These are phyloP conservation scores for Russula emetica DNA, from an alignment of 768 basidiomycete genomes.

Conservation along the genomic window DNA sequence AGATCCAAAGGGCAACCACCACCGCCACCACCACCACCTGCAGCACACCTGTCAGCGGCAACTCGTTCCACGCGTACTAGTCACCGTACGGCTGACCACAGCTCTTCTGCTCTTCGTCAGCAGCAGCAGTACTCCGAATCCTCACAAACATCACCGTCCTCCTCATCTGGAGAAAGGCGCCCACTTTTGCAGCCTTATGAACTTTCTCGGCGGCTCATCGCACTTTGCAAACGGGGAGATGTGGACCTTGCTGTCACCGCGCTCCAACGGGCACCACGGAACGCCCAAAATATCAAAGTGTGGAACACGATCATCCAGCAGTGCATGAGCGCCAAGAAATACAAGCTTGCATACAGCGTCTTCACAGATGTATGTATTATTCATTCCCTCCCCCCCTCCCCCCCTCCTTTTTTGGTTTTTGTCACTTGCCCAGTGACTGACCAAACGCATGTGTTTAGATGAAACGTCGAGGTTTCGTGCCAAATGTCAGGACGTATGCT, in stretches of 20 bases:
- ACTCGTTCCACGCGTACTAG: not conserved
- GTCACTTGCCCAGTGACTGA: not conserved
- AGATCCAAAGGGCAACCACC: not conserved
- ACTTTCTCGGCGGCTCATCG: constrained; percentile 55
- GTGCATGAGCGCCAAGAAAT: constrained; percentile 52
- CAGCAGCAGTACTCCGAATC: not conserved
- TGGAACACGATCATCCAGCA: constrained; percentile 80
- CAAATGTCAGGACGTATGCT: constrained; percentile 61
- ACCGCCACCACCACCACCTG: not conserved
- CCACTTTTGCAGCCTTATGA: constrained; percentile 51
- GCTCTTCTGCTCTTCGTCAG: not conserved
- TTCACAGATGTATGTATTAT: constrained; percentile 57
- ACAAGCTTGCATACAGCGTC: constrained; percentile 57
- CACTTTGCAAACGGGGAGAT: constrained; percentile 50
- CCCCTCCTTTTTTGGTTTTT: not conserved
- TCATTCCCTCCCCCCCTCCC: not conserved
- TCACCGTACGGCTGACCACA: not conserved
- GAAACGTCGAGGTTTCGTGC: constrained; percentile 77
- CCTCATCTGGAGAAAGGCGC: not conserved
- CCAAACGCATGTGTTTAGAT: constrained; percentile 45
- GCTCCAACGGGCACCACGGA: constrained; percentile 65
- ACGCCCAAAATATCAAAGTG: constrained; percentile 67
- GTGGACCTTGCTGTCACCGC: constrained; percentile 59
- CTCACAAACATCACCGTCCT: not conserved
- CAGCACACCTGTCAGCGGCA: not conserved